Percentiles rank a stretch among this genome's conserved stretches.
These are phyloP conservation scores for Pezizomycotina sp. DNA, from an alignment of 2,329 filamentous ascomycete species.

Conservation along the genomic window DNA sequence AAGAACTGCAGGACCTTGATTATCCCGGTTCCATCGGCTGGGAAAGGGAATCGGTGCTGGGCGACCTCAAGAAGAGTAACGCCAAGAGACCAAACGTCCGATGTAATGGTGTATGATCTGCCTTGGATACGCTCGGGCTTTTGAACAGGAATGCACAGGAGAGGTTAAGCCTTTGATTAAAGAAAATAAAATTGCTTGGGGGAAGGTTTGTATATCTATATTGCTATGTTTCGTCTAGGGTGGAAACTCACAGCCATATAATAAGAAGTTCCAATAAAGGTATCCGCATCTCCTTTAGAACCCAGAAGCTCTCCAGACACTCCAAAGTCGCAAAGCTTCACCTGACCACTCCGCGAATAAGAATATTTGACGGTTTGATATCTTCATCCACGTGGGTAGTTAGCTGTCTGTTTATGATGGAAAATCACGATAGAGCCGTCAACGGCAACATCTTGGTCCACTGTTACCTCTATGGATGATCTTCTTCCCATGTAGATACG, in stretches of 20 bases:
- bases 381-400: conserved; percentile 33
- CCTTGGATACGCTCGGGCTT: conserved; percentile 88
- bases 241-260: conserved; percentile 58
- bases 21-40: conserved; percentile 52
- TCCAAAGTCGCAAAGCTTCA: conserved; percentile 97
- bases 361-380: conserved; percentile 95
- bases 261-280: conserved; percentile 95
- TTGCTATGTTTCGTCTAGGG: no score
- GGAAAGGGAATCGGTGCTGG: conserved; percentile 95
- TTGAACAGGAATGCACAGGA: no score
- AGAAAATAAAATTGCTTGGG: not conserved
- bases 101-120: conserved; percentile 95
- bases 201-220: no score
- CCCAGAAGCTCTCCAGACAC: conserved; percentile 86
- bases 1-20: conserved; percentile 69
- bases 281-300: conserved; percentile 95
- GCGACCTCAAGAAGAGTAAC: conserved; percentile 98
- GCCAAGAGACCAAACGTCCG: conserved; percentile 93
- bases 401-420: not conserved
- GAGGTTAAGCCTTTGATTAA: no score
- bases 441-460: not conserved
- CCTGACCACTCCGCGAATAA: conserved; percentile 83
- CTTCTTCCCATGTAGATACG: conserved; percentile 85
- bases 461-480: conserved; percentile 69
- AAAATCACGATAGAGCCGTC: not conserved